Percentiles rank a stretch among this genome's conserved stretches.
phyloP scores from a whole-genome alignment of 225 moss, liverwort and hornwort genomes.

The Polytrichum commune region DNA sequence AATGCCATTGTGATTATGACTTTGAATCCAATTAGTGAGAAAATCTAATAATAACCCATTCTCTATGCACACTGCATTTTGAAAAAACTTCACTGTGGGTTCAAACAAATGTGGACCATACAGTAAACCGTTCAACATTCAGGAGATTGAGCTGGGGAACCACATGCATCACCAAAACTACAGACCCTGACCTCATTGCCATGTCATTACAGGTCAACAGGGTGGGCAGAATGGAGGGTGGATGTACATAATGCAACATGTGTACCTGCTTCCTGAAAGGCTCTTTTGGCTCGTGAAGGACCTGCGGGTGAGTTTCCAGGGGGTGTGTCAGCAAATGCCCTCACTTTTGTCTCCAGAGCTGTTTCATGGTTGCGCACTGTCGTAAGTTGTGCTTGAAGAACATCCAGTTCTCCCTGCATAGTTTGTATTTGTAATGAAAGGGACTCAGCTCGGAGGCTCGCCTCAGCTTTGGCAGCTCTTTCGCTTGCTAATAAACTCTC shows the following conservation, averaged over 20 bases:
- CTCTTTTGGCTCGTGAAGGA: slow-evolving; percentile 57
- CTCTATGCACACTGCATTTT: too few species aligned
- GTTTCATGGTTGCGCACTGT: slow-evolving; percentile 61
- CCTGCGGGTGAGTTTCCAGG: slow-evolving; percentile 20
- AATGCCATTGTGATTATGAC: too few species aligned
- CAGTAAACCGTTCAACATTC: too few species aligned
- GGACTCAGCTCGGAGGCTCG: slow-evolving; percentile 65
- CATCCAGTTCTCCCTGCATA: slow-evolving; percentile 35
- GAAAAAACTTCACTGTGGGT: too few species aligned
- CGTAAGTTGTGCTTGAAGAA: slow-evolving; percentile 50
- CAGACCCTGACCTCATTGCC: too few species aligned
- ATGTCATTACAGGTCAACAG: neutral
- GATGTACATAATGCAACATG: neutral
- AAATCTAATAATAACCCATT: too few species aligned
- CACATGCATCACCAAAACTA: too few species aligned
- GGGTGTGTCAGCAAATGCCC: slow-evolving; percentile 37
- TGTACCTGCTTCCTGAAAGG: slow-evolving; percentile 46
- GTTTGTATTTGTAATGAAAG: slow-evolving; percentile 76
- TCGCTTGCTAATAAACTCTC: slow-evolving; percentile 75
- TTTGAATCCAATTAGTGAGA: too few species aligned
- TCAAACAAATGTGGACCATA: too few species aligned
- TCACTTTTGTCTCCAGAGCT: slow-evolving; percentile 43
- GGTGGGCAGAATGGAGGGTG: neutral
- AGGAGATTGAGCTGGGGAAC: too few species aligned
- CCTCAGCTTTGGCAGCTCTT: slow-evolving; percentile 68